phyloP scores from a whole-genome alignment of 2,329 filamentous ascomycete species.

The Stagonosporopsis cucurbitacearum region DNA sequence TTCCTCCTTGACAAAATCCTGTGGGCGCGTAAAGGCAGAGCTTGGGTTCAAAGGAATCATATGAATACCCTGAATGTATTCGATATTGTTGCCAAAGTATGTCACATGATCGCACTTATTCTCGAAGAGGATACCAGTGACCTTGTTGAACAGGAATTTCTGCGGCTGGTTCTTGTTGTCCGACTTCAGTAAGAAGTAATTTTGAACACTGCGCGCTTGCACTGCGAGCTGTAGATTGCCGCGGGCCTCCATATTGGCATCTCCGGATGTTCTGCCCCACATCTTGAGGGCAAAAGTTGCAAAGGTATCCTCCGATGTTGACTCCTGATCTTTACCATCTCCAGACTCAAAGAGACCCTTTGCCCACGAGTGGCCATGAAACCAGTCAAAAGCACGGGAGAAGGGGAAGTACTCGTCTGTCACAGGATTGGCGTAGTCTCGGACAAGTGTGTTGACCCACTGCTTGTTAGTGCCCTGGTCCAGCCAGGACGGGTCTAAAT shows the following conservation, averaged over 20 bases:
- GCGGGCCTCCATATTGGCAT: constrained; percentile 79
- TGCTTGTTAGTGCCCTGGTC: constrained; percentile 67
- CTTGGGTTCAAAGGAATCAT: constrained; percentile 81
- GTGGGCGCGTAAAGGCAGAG: constrained; percentile 72
- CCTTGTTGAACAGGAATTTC: constrained; percentile 82
- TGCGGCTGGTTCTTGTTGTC: constrained; percentile 76
- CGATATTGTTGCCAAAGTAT: constrained; percentile 74
- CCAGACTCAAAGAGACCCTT: constrained; percentile 76
- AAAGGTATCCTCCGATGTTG: constrained; percentile 91
- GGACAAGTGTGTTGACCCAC: constrained; percentile 83
- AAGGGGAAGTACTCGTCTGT: constrained; percentile 78
- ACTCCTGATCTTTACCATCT: constrained; percentile 89
- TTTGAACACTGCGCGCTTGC: constrained; percentile 72
- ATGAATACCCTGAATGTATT: constrained; percentile 79
- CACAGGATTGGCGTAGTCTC: constrained; percentile 81
- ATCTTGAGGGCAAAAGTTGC: constrained; percentile 89
- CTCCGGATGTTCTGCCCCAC: constrained; percentile 82
- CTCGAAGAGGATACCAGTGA: constrained; percentile 79
- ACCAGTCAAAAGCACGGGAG: constrained; percentile 82
- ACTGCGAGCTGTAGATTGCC: constrained; percentile 84
- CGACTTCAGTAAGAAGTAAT: constrained; percentile 82
- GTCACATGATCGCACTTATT: constrained; percentile 94
- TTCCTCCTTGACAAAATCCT: constrained; percentile 75
- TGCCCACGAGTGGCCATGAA: constrained; percentile 90
- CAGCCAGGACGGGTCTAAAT: constrained; percentile 80